Conservation (phyloP, 2,329 filamentous ascomycete species). For the Emmonsiellopsis sp. region DNA sequence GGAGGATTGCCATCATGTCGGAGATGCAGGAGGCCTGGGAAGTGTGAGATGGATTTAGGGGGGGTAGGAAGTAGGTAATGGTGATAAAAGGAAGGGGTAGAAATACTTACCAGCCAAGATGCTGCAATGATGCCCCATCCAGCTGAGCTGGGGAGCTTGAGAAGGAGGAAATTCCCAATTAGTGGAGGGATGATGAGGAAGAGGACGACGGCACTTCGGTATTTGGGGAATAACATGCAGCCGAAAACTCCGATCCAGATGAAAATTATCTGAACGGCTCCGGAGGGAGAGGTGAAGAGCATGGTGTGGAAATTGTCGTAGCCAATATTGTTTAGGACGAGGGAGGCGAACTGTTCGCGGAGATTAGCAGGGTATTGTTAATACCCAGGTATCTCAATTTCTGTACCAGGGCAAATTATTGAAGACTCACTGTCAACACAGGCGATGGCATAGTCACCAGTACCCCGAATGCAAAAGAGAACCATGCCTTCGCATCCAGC, state of each 20-base stretch:
- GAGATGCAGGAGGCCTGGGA: slow-evolving; percentile 35
- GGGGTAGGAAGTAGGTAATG: background rate
- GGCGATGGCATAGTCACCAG: slow-evolving; percentile 40
- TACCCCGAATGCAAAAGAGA: slow-evolving; percentile 39
- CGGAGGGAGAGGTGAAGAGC: slow-evolving; percentile 39
- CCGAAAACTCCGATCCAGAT: slow-evolving; percentile 39
- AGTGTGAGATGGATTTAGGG: background rate
- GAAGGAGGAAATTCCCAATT: slow-evolving; percentile 36
- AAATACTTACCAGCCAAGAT: slow-evolving; percentile 20
- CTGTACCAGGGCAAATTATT: background rate
- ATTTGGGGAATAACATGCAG: slow-evolving; percentile 30
- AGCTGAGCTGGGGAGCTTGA: slow-evolving; percentile 31
- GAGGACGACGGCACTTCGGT: slow-evolving; percentile 33
- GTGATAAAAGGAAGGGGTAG: background rate
- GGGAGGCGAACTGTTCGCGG: slow-evolving; percentile 36
- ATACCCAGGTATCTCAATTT: background rate
- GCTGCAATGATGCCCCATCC: slow-evolving; percentile 43
- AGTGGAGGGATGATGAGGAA: slow-evolving; percentile 35
- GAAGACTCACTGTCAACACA: slow-evolving; percentile 30
- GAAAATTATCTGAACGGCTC: slow-evolving; percentile 37
- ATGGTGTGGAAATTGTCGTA: slow-evolving; percentile 39
- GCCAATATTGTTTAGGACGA: slow-evolving; percentile 41
- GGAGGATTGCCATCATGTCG: slow-evolving; percentile 33
- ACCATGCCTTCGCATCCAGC: slow-evolving; percentile 37
- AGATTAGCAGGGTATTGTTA: slow-evolving; percentile 4